Base-by-base conservation (phyloP, 352 stramenopile species). In the Pythium vanterpoolii region DNA sequence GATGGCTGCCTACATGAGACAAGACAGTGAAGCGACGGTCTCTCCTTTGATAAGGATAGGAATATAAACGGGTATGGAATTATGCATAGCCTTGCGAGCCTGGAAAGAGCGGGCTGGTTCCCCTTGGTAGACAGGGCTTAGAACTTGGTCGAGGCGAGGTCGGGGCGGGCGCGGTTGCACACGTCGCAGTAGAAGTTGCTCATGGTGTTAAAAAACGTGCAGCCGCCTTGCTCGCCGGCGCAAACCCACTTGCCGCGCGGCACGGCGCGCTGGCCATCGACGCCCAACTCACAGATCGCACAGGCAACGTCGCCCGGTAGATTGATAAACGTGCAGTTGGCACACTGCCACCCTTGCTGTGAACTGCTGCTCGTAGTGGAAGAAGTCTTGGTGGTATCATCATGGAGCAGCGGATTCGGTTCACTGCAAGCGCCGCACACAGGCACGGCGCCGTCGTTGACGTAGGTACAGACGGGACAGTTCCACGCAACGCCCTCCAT, bases 131-230 rank as follows among this genome's bases (percentile, higher is more conserved):
- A n/a, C n/a, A n/a, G 34, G 13, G 8, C 13, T 56, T 71, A 95
- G 50, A 95, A 95, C 38, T 79, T 78, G 48, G 70, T 87, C 9
- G 79, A 83, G 10, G 74, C 70, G 26, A 96, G 64, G 30, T 94
- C 85, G 0, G 86, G 83, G 0, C 86, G 84, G 5, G 86, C 84
- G 33, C 85, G 84, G 63, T 94, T 91, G 74, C 86, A 96, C 36
- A 96, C 85, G n/a, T 96, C 84, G 69, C 86, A 96, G 64, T 96
- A 96, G 46, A 94, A 96, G 48, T 78, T 87, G 13, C 68, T 59
- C 58, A 81, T 85, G 14, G 80, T 55, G 64, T 94, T 96, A 73
- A 94, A 94, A 54, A 92, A 94, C 36, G 86, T 96, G 67, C 85
- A 96, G 49, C 86, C 86, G 48, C 86, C 86, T 46, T 94, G 79